Percentiles rank a stretch among this genome's conserved stretches.
These are phyloP conservation scores for Globisporangium canariense DNA, from an alignment of 352 stramenopile species.

Conservation along the genomic window DNA sequence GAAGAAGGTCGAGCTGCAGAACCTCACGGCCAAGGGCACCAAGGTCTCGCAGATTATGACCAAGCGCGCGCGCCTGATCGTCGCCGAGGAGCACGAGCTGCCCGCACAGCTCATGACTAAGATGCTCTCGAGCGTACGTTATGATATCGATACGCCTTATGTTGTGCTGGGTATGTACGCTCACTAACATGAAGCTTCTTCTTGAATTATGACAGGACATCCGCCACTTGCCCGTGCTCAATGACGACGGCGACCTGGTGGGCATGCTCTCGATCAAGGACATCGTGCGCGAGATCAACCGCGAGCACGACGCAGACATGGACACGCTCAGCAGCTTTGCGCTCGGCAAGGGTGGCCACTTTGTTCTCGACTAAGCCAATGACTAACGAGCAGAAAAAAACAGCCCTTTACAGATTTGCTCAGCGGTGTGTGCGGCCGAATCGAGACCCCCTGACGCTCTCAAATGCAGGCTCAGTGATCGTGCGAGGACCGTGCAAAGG, in stretches of 20 bases:
- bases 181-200: background rate
- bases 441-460: background rate
- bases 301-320: constrained; percentile 75
- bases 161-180: background rate
- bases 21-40: constrained; percentile 82
- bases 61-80: constrained; percentile 87
- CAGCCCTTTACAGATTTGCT: too few species aligned
- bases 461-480: too few species aligned
- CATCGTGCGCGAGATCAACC: constrained; percentile 85
- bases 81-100: constrained; percentile 82
- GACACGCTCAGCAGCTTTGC: constrained; percentile 78
- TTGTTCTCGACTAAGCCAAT: constrained; percentile 64
- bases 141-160: background rate
- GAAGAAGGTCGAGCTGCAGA: constrained; percentile 94
- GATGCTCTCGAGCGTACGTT: constrained; percentile 90
- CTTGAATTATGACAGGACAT: constrained; percentile 61
- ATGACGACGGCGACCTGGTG: constrained; percentile 86
- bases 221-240: constrained; percentile 93
- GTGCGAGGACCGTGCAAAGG: too few species aligned
- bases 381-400: too few species aligned
- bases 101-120: constrained; percentile 93
- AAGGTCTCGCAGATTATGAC: constrained; percentile 94
- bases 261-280: constrained; percentile 96
- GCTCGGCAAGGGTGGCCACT: constrained; percentile 73
- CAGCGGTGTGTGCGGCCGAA: background rate